Conservation (phyloP, 202 grass and related monocot genomes). For the Schoenoplectus triqueter region DNA sequence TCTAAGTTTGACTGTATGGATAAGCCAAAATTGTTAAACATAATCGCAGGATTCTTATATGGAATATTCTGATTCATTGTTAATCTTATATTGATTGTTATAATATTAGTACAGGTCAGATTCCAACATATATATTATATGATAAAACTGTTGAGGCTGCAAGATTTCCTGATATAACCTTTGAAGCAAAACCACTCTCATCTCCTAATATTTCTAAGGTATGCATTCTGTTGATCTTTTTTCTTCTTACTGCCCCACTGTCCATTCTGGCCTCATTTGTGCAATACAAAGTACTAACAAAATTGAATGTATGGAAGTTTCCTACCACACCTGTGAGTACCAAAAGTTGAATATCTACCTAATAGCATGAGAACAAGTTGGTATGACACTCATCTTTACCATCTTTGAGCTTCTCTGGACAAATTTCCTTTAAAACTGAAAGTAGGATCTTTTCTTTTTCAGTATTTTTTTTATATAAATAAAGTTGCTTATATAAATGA, state of each 20-base stretch:
- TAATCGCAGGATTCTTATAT: neutral
- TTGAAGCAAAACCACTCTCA: constrained; percentile 67
- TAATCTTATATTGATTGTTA: neutral
- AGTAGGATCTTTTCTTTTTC: neutral
- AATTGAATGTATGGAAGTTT: neutral
- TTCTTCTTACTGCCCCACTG: neutral
- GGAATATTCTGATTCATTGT: neutral
- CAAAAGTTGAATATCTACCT: neutral
- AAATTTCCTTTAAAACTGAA: constrained; percentile 6
- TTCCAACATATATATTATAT: constrained; percentile 96
- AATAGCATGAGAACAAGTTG: neutral
- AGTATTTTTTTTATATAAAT: constrained; percentile 13
- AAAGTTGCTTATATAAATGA: constrained; percentile 3
- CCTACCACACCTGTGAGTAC: neutral
- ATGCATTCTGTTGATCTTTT: constrained; percentile 33
- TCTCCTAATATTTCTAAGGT: constrained; percentile 79
- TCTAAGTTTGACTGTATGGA: constrained; percentile 11
- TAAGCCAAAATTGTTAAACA: neutral
- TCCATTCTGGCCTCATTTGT: neutral
- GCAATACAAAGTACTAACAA: constrained; percentile 8
- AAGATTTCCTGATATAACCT: constrained; percentile 75
- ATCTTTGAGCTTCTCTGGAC: constrained; percentile 6
- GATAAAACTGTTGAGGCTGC: constrained; percentile 75
- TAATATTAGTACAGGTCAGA: constrained; percentile 65
- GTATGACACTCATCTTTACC: neutral